phyloP scores from a whole-genome alignment of 805 yeast species.

The Pichia insulana region DNA sequence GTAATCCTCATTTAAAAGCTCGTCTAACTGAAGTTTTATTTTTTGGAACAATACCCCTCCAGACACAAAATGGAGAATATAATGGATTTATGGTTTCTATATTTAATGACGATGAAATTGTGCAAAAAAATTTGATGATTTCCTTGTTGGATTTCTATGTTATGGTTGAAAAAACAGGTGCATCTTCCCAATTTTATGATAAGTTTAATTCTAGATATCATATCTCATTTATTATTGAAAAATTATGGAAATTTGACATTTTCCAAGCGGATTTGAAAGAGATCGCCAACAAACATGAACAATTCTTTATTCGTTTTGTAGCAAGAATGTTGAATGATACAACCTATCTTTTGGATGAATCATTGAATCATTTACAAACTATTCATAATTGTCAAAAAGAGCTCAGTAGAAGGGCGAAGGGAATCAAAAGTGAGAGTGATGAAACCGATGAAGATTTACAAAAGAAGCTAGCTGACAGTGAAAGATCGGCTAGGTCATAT shows the following conservation, averaged over 20 bases:
- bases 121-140: conserved; percentile 60
- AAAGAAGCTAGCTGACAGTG: conserved; percentile 50
- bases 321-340: conserved; percentile 94
- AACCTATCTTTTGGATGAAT: conserved; percentile 85
- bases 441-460: conserved; percentile 57
- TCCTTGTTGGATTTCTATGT: conserved; percentile 86
- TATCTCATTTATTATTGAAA: conserved; percentile 74
- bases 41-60: conserved; percentile 55
- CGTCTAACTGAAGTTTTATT: conserved; percentile 73
- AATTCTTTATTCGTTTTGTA: conserved; percentile 83
- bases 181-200: conserved; percentile 91
- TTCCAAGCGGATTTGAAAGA: conserved; percentile 61
- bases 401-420: conserved; percentile 39
- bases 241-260: conserved; percentile 66
- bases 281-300: conserved; percentile 61
- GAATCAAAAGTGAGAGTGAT: conserved; percentile 26
- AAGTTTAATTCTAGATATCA: conserved; percentile 87
- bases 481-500: conserved; percentile 70
- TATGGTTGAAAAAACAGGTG: conserved; percentile 92
- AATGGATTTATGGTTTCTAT: conserved; percentile 70
- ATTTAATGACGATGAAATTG: conserved; percentile 55
- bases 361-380: conserved; percentile 66
- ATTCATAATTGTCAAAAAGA: conserved; percentile 74
- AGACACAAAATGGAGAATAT: conserved; percentile 30
- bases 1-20: conserved; percentile 90